Evolutionary conservation across 441 rosid genomes (phyloP).

Genomic region (Populus trichocarpa): DNA sequence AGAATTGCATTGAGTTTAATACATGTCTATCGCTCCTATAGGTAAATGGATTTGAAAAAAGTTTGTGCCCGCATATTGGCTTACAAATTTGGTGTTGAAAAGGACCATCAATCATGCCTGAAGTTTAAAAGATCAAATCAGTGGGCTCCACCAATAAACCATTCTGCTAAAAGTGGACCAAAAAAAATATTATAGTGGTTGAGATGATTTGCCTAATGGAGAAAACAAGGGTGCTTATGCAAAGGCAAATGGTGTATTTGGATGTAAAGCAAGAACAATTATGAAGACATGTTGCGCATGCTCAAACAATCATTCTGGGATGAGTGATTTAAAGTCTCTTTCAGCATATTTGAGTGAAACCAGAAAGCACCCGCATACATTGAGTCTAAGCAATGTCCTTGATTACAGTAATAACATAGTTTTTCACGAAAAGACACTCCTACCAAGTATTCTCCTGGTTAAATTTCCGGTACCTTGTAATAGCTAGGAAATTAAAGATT

Average conservation of each 20-base stretch:
- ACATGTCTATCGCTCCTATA: background rate
- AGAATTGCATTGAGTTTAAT: background rate
- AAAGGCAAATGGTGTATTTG: conserved; percentile 28
- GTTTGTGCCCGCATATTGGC: conserved; percentile 15
- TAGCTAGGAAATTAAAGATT: background rate
- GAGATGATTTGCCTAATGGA: conserved; percentile 22
- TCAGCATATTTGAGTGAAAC: conserved; percentile 27
- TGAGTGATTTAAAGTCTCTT: conserved; percentile 30
- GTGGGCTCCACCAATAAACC: conserved; percentile 39
- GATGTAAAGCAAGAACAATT: conserved; percentile 40
- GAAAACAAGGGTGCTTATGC: conserved; percentile 22
- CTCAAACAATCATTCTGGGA: conserved; percentile 39
- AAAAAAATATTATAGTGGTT: conserved; percentile 9
- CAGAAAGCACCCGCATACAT: conserved; percentile 25
- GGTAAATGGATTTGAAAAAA: conserved; percentile 8
- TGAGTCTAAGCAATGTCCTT: conserved; percentile 20
- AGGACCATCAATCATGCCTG: conserved; percentile 21
- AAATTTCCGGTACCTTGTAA: background rate
- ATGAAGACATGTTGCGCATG: conserved; percentile 44
- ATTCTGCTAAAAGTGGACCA: conserved; percentile 22
- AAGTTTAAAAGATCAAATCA: conserved; percentile 21
- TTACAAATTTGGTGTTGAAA: conserved; percentile 27
- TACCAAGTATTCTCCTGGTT: background rate
- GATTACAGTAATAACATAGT: conserved; percentile 4
- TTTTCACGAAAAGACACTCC: conserved; percentile 11